Base-by-base conservation (phyloP, 2,329 filamentous ascomycete genomes). In the Aspergillus brunneoviolaceus region DNA sequence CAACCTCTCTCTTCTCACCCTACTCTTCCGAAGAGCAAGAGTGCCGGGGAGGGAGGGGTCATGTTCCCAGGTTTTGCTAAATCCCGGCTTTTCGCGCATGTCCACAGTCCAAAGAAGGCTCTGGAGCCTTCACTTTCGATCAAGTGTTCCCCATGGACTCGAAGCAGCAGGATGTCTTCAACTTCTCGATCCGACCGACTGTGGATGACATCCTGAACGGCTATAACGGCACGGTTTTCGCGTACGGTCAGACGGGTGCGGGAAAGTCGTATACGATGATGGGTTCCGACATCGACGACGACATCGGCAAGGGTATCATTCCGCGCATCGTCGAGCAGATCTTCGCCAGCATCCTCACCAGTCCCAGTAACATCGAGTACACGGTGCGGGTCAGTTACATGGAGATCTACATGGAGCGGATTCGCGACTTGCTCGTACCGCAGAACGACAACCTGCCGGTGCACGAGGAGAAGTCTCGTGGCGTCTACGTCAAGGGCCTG, bases 251-350 rank as follows among this genome's bases (percentile, higher is more conserved):
- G 83, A 99, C 95, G 0, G 95, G 95, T 77, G 93, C 94, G 12
- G 95, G 95, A 82, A 99, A 99, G 83, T 98, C 95, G 23, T 98
- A 96, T 76, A 98, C 95, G 56, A 99, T 99, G 95, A 96, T 96
- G 92, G 91, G 91, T 62, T 90, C 90, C 54, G 93, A 94, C 77
- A 97, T 99, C 79, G 92, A 96, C 72, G 91, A 97, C 77, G 87
- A 91, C 2, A 85, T 89, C 35, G 89, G 89, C 66, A 91, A 93
- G 75, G 95, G 95, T 83, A 93, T 99, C 64, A 98, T 97, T 69
- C 95, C 95, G 54, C 89, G 95, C 71, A 98, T 98, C 68, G 89
- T 97, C 68, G 92, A 98, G 79, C 94, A 98, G 80, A 97, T 98
- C 74, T 98, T 98, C 76, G 89, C 90, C 69, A 96, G 91, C 79